Conservation (phyloP, 352 stramenopile genomes). For the Thalassiosira exigua region DNA sequence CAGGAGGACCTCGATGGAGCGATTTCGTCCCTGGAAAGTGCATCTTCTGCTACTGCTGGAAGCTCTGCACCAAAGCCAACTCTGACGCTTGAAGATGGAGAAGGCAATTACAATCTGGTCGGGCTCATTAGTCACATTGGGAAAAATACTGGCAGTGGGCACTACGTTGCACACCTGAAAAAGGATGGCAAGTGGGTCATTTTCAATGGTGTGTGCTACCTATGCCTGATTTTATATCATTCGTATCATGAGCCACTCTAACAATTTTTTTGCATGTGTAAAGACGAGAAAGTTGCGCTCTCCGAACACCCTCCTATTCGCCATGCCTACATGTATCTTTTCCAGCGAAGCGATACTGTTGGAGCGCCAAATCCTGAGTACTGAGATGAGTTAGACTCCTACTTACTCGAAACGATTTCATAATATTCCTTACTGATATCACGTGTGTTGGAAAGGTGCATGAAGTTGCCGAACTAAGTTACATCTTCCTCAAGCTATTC, state of each 20-base stretch:
- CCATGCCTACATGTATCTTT: slow-evolving; percentile 97
- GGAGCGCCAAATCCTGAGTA: slow-evolving; percentile 56
- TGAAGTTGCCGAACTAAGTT: slow-evolving; percentile 10
- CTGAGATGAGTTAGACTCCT: slow-evolving; percentile 35
- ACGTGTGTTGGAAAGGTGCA: neutral
- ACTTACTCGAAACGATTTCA: too few relatives aligned
- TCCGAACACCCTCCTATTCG: slow-evolving; percentile 92
- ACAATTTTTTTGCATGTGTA: too few relatives aligned
- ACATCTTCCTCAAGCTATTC: slow-evolving; percentile 47
- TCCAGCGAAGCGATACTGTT: slow-evolving; percentile 74
- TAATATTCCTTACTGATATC: too few relatives aligned
- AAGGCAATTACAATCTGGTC: slow-evolving; percentile 92
- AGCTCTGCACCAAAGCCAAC: slow-evolving; percentile 38
- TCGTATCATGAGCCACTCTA: too few relatives aligned
- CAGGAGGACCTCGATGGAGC: slow-evolving; percentile 91
- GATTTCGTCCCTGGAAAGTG: slow-evolving; percentile 87
- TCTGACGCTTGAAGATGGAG: slow-evolving; percentile 70
- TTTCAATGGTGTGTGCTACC: too few relatives aligned
- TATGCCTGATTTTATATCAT: too few relatives aligned
- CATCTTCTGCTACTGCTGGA: slow-evolving; percentile 41
- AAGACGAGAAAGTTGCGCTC: slow-evolving; percentile 97
- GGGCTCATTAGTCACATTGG: slow-evolving; percentile 99
- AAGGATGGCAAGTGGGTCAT: slow-evolving; percentile 96
- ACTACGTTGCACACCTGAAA: slow-evolving; percentile 99
- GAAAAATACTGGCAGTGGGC: slow-evolving; percentile 96